phyloP scores from a whole-genome alignment of 805 yeast species.

The Saturnispora kantuleensis region DNA sequence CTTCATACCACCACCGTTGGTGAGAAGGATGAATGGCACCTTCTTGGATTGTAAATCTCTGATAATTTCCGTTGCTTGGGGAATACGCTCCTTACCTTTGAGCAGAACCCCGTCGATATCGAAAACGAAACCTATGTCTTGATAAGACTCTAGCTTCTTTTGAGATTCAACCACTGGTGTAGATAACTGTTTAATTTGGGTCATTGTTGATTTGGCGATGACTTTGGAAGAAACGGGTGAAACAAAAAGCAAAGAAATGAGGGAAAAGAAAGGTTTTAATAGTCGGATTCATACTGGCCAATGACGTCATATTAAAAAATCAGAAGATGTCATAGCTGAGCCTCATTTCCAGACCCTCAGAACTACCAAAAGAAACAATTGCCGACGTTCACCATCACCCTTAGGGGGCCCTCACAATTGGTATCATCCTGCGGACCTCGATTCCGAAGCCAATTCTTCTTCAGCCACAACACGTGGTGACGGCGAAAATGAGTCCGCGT shows the following conservation, averaged over 20 bases:
- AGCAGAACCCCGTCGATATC: conserved; percentile 81
- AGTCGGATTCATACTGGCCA: neutral
- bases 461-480: too few relatives aligned
- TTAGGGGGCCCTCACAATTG: too few relatives aligned
- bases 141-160: conserved; percentile 7
- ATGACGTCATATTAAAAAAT: neutral
- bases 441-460: too few relatives aligned
- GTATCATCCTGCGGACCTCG: too few relatives aligned
- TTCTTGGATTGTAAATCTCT: conserved; percentile 35
- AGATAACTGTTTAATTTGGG: conserved; percentile 9
- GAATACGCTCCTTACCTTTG: conserved; percentile 60
- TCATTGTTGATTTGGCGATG: neutral
- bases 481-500: too few relatives aligned
- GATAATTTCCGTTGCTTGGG: conserved; percentile 50
- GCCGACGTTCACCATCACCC: too few relatives aligned
- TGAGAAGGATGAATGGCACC: conserved; percentile 70
- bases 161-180: conserved; percentile 11
- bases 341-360: too few relatives aligned
- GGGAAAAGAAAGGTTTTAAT: neutral
- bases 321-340: neutral
- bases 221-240: neutral
- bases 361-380: too few relatives aligned
- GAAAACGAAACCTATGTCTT: conserved; percentile 27
- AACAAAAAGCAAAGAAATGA: neutral
- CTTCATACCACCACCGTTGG: conserved; percentile 82